phyloP scores from a whole-genome alignment of 1,139 yeast genomes.

The Hyphopichia wangnamkhiaoensis region DNA sequence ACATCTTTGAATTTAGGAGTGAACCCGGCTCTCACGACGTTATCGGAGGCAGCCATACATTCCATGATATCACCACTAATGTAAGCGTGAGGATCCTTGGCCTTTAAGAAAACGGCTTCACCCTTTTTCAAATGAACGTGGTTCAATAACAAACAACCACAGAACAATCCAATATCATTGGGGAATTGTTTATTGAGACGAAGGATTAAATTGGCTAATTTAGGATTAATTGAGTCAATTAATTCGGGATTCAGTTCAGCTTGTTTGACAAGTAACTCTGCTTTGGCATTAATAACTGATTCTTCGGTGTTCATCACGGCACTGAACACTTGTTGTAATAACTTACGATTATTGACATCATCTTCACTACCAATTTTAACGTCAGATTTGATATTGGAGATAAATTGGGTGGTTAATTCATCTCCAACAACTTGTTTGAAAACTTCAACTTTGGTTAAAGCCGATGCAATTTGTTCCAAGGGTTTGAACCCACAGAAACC shows the following conservation, averaged over 20 bases:
- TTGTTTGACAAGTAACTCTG: constrained; percentile 62
- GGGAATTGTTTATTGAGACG: constrained; percentile 89
- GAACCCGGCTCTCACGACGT: constrained; percentile 97
- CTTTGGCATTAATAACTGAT: constrained; percentile 49
- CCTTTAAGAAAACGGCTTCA: constrained; percentile 94
- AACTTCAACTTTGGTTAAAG: constrained; percentile 74
- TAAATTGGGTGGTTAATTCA: constrained; percentile 55
- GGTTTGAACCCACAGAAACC: constrained; percentile 99
- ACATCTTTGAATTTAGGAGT: constrained; percentile 98
- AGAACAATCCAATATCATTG: constrained; percentile 88
- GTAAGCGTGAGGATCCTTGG: constrained; percentile 98
- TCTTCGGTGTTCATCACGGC: constrained; percentile 80
- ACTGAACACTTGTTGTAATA: constrained; percentile 74
- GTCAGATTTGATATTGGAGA: constrained; percentile 43
- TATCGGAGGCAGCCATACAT: constrained; percentile 99
- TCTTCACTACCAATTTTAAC: constrained; percentile 48
- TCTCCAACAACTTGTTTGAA: constrained; percentile 69
- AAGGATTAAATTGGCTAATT: constrained; percentile 68
- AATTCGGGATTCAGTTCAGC: constrained; percentile 53
- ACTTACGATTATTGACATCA: constrained; percentile 55
- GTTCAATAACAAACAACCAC: constrained; percentile 91
- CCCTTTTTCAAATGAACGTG: constrained; percentile 85
- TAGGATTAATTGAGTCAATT: constrained; percentile 44
- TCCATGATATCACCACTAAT: constrained; percentile 96
- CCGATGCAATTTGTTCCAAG: constrained; percentile 66